Conservation (phyloP, 1,139 yeast species). For the Lodderomyces beijingensis region DNA sequence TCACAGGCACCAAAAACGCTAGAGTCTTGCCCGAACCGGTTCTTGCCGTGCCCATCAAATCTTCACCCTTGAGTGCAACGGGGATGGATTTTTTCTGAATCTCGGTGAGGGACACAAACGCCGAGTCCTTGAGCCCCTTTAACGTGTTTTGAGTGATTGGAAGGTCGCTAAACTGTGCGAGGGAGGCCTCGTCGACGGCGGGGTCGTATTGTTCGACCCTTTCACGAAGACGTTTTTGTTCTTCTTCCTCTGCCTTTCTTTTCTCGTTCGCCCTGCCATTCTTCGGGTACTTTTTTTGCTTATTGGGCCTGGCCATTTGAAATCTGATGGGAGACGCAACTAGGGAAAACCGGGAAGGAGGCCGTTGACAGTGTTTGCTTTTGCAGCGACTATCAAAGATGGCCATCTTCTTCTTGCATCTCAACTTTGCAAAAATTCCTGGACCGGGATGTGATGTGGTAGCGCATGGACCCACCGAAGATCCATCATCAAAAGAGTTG, state of each 20-base stretch:
- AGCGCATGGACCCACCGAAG: too few species aligned
- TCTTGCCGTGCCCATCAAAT: conserved; percentile 86
- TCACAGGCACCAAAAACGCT: conserved; percentile 82
- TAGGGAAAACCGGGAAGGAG: too few species aligned
- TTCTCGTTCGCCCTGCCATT: conserved; percentile 18
- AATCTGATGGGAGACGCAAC: too few species aligned
- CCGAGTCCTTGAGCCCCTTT: conserved; percentile 68
- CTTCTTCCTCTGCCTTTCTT: conserved; percentile 40
- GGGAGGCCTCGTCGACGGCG: conserved; percentile 22
- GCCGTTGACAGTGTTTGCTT: too few species aligned
- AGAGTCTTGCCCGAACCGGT: conserved; percentile 97
- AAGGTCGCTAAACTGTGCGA: conserved; percentile 55
- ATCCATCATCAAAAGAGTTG: too few species aligned
- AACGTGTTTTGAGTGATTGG: conserved; percentile 68
- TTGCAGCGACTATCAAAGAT: too few species aligned
- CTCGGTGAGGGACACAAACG: conserved; percentile 75
- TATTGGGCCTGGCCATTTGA: too few species aligned
- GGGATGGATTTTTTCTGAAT: conserved; percentile 83
- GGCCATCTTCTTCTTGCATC: too few species aligned
- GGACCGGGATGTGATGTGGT: too few species aligned
- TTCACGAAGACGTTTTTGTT: conserved; percentile 41
- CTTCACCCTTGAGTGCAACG: conserved; percentile 72
- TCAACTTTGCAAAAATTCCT: too few species aligned
- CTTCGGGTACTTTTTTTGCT: too few species aligned
- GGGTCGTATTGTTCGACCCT: conserved; percentile 51